These are phyloP conservation scores for Aspergillus bertholletiae DNA, from an alignment of 495 filamentous ascomycete genomes.

Conservation along the genomic window DNA sequence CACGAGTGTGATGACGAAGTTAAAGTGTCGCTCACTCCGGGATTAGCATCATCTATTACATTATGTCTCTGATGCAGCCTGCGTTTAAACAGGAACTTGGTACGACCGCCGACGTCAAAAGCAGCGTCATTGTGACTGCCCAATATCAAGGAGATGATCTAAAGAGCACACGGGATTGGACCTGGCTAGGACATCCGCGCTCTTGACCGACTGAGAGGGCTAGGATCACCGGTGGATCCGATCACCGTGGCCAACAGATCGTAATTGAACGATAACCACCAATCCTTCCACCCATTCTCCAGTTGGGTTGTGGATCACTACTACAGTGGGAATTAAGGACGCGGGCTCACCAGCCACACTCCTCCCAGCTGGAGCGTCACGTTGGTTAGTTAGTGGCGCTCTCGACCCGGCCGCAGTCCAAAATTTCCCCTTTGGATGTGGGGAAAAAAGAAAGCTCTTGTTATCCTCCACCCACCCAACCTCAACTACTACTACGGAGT, in stretches of 20 bases:
- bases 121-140: neutral
- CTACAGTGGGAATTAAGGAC: neutral
- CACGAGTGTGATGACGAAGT: neutral
- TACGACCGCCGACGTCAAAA: neutral
- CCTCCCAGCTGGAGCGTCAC: neutral
- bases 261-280: neutral
- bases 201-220: neutral
- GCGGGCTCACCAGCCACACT: slow-evolving; percentile 1
- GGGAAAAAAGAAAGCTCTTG: slow-evolving; percentile 5
- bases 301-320: neutral
- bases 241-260: neutral
- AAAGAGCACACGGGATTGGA: neutral
- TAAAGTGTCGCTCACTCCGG: neutral
- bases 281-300: neutral
- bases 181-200: neutral
- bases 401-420: neutral
- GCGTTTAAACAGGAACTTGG: neutral
- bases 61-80: neutral
- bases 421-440: neutral
- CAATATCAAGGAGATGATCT: neutral
- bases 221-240: neutral
- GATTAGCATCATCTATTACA: neutral
- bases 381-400: too few species aligned
- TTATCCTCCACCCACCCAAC: slow-evolving; percentile 11
- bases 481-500: too few species aligned